Evolutionary conservation across 345 rosid species (phyloP).

Genomic region (Linum usitatissimum): DNA sequence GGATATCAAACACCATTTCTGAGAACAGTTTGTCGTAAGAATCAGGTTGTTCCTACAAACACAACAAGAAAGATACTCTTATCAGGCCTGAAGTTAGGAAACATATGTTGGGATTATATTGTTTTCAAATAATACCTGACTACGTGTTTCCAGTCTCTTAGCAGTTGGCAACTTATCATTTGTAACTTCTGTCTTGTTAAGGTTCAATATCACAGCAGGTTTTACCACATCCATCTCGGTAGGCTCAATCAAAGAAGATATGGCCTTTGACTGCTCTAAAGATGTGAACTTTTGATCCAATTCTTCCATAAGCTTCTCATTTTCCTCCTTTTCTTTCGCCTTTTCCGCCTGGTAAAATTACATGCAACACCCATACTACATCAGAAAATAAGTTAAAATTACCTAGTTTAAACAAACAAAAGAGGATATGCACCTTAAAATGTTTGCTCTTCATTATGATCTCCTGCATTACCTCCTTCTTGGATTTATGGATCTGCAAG

Average conservation of each 20-base stretch:
- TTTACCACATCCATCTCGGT: constrained; percentile 51
- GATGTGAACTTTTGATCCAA: constrained; percentile 63
- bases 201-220: constrained; percentile 34
- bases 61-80: not conserved
- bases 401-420: constrained; percentile 1
- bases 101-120: no score
- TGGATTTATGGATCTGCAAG: constrained; percentile 65
- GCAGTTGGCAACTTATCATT: constrained; percentile 19
- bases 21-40: constrained; percentile 49
- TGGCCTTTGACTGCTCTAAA: constrained; percentile 45
- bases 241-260: constrained; percentile 55
- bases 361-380: not conserved
- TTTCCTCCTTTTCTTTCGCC: constrained; percentile 79
- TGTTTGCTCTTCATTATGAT: constrained; percentile 87
- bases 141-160: constrained; percentile 17
- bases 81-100: constrained; percentile 2
- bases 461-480: constrained; percentile 88
- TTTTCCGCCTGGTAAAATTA: constrained; percentile 57
- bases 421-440: constrained; percentile 53
- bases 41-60: constrained; percentile 38
- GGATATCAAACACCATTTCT: constrained; percentile 51
- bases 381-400: not conserved
- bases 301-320: constrained; percentile 63
- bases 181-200: constrained; percentile 28
- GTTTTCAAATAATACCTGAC: constrained; percentile 26